Conservation (phyloP, 495 filamentous ascomycete species). For the Amniculicola lignicola region DNA sequence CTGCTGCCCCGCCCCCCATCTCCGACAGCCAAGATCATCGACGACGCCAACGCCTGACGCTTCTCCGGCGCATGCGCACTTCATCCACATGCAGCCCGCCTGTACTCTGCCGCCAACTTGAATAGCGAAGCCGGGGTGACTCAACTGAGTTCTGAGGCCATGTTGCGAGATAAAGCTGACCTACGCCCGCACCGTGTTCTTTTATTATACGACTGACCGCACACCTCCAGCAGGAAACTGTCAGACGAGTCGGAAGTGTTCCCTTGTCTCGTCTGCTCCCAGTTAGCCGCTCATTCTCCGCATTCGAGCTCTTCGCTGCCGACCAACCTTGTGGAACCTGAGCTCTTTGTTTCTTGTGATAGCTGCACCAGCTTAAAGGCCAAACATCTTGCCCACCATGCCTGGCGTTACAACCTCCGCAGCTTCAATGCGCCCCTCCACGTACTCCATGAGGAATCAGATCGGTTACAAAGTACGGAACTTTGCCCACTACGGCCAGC, state of each 20-base stretch:
- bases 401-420: constrained; percentile 13
- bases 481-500: constrained; percentile 30
- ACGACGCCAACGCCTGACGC: neutral
- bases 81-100: constrained; percentile 2
- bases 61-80: neutral
- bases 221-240: neutral
- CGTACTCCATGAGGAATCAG: constrained; percentile 27
- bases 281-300: constrained; percentile 4
- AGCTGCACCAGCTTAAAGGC: neutral
- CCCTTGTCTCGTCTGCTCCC: neutral
- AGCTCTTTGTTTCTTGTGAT: constrained; percentile 6
- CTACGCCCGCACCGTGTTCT: neutral
- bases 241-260: neutral
- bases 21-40: neutral
- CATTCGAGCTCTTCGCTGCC: constrained; percentile 3
- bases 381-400: constrained; percentile 1
- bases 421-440: neutral
- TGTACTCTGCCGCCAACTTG: neutral
- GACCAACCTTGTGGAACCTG: constrained; percentile 2
- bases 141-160: neutral
- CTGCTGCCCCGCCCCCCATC: too few relatives aligned
- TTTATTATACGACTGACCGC: too few relatives aligned
- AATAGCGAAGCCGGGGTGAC: neutral
- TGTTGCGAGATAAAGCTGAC: constrained; percentile 1
- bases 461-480: constrained; percentile 30